These are phyloP conservation scores for Pestalotiopsis sp. DNA, from an alignment of 2,329 filamentous ascomycete species.

Conservation along the genomic window DNA sequence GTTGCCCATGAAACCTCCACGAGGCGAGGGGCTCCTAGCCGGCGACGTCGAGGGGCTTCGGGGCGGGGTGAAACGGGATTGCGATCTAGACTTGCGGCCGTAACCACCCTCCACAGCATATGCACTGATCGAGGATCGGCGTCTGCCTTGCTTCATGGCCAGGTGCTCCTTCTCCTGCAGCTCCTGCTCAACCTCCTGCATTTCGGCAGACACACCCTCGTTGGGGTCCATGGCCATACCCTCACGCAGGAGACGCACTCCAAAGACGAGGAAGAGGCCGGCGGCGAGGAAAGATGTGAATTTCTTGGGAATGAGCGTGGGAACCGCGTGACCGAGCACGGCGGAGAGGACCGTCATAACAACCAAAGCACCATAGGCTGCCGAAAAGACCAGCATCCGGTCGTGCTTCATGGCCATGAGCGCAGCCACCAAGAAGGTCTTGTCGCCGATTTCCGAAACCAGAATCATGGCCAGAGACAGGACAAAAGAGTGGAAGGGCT, in stretches of 20 bases:
- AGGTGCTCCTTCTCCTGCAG: conserved; percentile 89
- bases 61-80: conserved; percentile 75
- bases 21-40: conserved; percentile 59
- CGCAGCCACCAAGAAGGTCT: conserved; percentile 95
- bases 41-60: conserved; percentile 81
- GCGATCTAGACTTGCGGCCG: conserved; percentile 71
- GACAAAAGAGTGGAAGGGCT: conserved; percentile 83
- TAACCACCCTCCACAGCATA: conserved; percentile 83
- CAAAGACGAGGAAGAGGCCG: conserved; percentile 86
- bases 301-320: conserved; percentile 85
- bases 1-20: conserved; percentile 33
- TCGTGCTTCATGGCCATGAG: conserved; percentile 99
- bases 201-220: conserved; percentile 92
- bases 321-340: conserved; percentile 88
- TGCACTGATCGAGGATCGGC: conserved; percentile 70
- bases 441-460: conserved; percentile 95
- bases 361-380: conserved; percentile 88
- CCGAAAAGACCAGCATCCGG: conserved; percentile 88
- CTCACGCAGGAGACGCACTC: conserved; percentile 80
- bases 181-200: conserved; percentile 95
- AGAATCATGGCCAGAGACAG: conserved; percentile 97
- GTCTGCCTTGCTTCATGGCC: conserved; percentile 66
- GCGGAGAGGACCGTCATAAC: conserved; percentile 96
- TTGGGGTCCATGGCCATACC: conserved; percentile 86
- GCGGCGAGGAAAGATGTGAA: conserved; percentile 88